Base-by-base conservation (phyloP, 2,329 filamentous ascomycete genomes). In the Paracamarosporium sp. region DNA sequence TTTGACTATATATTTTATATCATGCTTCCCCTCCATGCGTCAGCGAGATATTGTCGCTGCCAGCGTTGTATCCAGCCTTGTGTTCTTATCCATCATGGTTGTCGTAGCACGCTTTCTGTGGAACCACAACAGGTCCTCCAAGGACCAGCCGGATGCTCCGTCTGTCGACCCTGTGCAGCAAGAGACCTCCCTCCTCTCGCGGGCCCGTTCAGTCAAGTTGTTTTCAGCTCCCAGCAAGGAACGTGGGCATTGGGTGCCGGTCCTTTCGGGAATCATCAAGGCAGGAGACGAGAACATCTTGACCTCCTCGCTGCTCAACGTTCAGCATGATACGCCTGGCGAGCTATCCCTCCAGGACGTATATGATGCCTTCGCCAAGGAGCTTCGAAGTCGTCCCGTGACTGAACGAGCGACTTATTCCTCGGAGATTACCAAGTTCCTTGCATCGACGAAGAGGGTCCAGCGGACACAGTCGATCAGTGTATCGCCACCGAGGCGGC, bases 211-310 rank as follows among this genome's bases (percentile, higher is more conserved):
- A 2, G 67, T 65, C 64, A 66, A 53, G 47, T 64, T 63, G 13
- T 27, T 70, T 1, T 64, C 73, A 5, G 5, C 48, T 12, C 46
- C 59, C n/a, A 72, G 68, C 40, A 61, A 58, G 35, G 55, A 63
- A 3, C 59, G 57, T 12, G 56, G 38, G 17, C 58, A 62, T 7
- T 67, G 65, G 64, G 67, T 71, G 15, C 71, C 72, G 12, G 65
- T 62, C 2, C 27, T 74, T n/a, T 67, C 70, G 12, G 65, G 62
- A 33, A 63, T 76, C 30, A 57, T 76, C 57, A 71, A 72, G 59
- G 72, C 71, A 40, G 73, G 69, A 17, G 72, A 76, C 53, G 71
- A 76, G 44, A 66, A 62, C 2, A 12, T 73, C 12, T 65, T 67
- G 46, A 64, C 64, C 17, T 72, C 70, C 15, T 50, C 66, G 36